These are phyloP conservation scores for Myrica gale DNA, from an alignment of 306 rosid species.

Conservation along the genomic window DNA sequence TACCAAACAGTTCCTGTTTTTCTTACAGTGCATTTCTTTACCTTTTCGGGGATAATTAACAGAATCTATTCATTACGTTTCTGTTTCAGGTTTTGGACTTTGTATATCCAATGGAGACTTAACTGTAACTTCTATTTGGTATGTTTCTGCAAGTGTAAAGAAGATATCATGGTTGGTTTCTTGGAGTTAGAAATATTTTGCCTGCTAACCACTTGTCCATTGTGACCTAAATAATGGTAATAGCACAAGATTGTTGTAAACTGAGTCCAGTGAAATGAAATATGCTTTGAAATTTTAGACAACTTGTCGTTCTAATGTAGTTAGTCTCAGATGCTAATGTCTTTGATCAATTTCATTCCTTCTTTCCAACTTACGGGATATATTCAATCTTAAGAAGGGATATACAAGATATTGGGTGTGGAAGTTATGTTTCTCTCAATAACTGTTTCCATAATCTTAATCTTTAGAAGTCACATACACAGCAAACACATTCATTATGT, in stretches of 20 bases:
- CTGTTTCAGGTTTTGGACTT: background rate
- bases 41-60: background rate
- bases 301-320: no score
- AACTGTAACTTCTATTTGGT: conserved; percentile 1
- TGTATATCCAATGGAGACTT: conserved; percentile 13
- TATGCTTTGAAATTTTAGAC: no score
- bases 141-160: conserved; percentile 30
- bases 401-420: background rate
- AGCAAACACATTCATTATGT: conserved; percentile 3
- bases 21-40: background rate
- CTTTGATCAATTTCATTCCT: conserved; percentile 13
- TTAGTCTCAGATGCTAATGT: background rate
- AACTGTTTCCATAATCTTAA: conserved; percentile 3
- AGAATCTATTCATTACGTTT: no score
- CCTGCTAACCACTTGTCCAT: conserved; percentile 19
- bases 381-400: background rate
- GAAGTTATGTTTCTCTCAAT: background rate
- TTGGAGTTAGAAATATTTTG: no score
- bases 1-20: conserved; percentile 1
- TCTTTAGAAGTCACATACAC: conserved; percentile 4
- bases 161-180: no score
- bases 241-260: conserved; percentile 40
- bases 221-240: conserved; percentile 52
- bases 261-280: conserved; percentile 27
- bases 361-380: background rate